Percentiles rank a stretch among this genome's conserved stretches.
These are phyloP conservation scores for Dictyostelium discoideum DNA, from an alignment of 78 protist genomes.

Conservation along the genomic window DNA sequence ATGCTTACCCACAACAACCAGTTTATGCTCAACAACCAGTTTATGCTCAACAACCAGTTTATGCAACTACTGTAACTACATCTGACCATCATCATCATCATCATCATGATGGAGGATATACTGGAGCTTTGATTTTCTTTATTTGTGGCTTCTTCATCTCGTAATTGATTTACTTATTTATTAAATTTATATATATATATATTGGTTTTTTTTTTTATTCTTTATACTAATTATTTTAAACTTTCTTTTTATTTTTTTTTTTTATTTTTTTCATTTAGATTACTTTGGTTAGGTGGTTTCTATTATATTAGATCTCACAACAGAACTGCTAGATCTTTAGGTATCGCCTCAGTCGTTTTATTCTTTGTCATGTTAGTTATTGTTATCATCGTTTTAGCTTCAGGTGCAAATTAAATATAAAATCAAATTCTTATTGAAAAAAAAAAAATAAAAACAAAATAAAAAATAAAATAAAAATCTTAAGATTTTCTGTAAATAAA, in stretches of 20 bases:
- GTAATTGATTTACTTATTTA: background rate
- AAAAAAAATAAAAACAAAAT: too few species aligned
- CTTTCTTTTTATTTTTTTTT: too few species aligned
- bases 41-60: background rate
- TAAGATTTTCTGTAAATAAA: too few species aligned
- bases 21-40: background rate
- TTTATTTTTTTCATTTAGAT: background rate
- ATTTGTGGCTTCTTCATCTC: background rate
- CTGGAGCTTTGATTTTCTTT: background rate
- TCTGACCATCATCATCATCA: background rate
- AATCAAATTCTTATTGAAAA: background rate
- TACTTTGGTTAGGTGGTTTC: conserved; percentile 21
- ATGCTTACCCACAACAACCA: conserved; percentile 9
- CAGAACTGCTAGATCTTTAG: background rate
- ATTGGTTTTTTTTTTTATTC: background rate
- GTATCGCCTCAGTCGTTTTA: conserved; percentile 1
- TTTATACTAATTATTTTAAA: background rate
- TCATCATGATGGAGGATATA: background rate
- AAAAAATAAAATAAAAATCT: background rate
- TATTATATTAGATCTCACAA: conserved; percentile 4
- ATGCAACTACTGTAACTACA: background rate
- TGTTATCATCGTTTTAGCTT: background rate
- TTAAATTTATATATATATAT: background rate
- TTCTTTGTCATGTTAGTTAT: conserved; percentile 17
- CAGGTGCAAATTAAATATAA: background rate